Percentiles rank a stretch among this genome's conserved stretches.
Evolutionary conservation across 768 basidiomycete species (phyloP).

Genomic region (Naematelia encephala): DNA sequence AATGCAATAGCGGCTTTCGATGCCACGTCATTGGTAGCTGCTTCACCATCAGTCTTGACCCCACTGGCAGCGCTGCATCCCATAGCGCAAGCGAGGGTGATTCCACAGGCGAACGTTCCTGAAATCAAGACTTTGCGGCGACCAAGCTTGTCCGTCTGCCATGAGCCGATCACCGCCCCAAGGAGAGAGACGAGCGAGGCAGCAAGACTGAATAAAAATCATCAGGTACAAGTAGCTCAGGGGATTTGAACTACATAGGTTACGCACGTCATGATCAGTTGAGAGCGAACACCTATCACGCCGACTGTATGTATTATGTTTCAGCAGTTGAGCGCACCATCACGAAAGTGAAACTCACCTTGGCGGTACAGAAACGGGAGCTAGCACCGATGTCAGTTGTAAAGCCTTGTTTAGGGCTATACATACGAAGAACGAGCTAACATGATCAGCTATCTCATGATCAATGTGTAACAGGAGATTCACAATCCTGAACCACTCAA

Average conservation of each 20-base stretch:
- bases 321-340: neutral
- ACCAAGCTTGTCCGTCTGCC: slow-evolving; percentile 26
- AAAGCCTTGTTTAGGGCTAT: neutral
- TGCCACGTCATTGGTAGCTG: slow-evolving; percentile 9
- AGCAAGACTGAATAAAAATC: slow-evolving; percentile 10
- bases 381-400: slow-evolving; percentile 3
- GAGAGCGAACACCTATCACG: slow-evolving; percentile 15
- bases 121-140: slow-evolving; percentile 22
- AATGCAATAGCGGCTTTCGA: slow-evolving; percentile 29
- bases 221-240: too few relatives aligned
- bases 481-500: slow-evolving; percentile 22
- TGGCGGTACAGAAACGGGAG: slow-evolving; percentile 21
- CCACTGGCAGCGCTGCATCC: neutral
- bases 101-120: slow-evolving; percentile 21
- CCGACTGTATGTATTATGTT: slow-evolving; percentile 25
- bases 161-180: slow-evolving; percentile 23
- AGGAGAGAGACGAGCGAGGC: slow-evolving; percentile 21
- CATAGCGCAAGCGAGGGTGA: slow-evolving; percentile 25
- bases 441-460: neutral
- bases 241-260: neutral
- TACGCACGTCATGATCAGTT: slow-evolving; percentile 35
- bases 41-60: slow-evolving; percentile 3
- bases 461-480: neutral
- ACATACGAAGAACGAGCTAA: neutral
- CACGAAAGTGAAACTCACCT: slow-evolving; percentile 12